These are phyloP conservation scores for Knufia petricola DNA, from an alignment of 2,329 filamentous ascomycete species.

Conservation along the genomic window DNA sequence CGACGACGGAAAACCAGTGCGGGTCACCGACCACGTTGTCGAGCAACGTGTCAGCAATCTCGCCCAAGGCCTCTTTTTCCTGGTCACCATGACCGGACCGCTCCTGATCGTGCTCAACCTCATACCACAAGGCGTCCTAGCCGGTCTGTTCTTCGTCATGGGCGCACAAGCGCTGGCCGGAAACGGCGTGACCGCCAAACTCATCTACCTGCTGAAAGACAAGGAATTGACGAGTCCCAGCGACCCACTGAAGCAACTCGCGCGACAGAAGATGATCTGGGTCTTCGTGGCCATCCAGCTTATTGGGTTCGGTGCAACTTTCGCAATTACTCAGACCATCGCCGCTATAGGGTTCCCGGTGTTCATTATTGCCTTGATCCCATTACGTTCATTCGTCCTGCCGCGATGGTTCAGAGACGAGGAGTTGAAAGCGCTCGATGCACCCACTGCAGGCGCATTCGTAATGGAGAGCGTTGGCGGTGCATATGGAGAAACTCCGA, in stretches of 20 bases:
- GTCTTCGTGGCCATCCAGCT: constrained; percentile 60
- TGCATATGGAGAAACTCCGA: constrained; percentile 37
- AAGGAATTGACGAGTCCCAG: constrained; percentile 47
- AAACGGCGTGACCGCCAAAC: constrained; percentile 68
- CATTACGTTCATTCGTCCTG: constrained; percentile 54
- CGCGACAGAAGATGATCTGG: constrained; percentile 59
- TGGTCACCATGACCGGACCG: constrained; percentile 69
- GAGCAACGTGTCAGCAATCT: constrained; percentile 74
- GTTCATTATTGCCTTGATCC: constrained; percentile 61
- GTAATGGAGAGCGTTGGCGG: constrained; percentile 69
- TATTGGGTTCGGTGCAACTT: constrained; percentile 63
- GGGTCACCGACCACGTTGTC: constrained; percentile 49
- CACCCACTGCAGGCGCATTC: constrained; percentile 63
- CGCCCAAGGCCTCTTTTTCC: constrained; percentile 64
- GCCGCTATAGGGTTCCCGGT: constrained; percentile 74
- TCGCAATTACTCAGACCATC: constrained; percentile 74
- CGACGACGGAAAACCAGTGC: constrained; percentile 44
- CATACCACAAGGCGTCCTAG: constrained; percentile 69
- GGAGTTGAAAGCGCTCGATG: constrained; percentile 57
- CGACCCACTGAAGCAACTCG: constrained; percentile 52
- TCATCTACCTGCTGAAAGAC: constrained; percentile 61
- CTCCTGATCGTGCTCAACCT: constrained; percentile 64
- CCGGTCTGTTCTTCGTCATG: constrained; percentile 78
- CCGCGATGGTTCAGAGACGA: constrained; percentile 50
- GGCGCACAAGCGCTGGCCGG: constrained; percentile 56